Conservation (phyloP, 2,329 filamentous ascomycete genomes). For the Berkeleyomyces basicola region DNA sequence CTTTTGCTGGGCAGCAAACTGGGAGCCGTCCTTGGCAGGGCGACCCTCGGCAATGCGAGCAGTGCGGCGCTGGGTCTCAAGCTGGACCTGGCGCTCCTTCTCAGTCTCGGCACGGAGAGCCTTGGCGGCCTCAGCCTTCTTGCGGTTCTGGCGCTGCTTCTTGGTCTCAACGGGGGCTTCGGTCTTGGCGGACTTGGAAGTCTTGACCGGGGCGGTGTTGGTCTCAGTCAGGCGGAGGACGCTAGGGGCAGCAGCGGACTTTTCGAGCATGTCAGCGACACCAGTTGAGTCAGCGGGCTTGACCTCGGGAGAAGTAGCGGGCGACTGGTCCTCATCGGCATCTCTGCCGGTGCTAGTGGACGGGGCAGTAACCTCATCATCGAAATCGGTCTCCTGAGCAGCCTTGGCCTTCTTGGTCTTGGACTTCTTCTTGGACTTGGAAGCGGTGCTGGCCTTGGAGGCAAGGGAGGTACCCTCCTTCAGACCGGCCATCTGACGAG, state of each 20-base stretch:
- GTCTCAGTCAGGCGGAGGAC: slow-evolving; percentile 55
- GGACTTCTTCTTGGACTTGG: slow-evolving; percentile 45
- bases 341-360: slow-evolving; percentile 60
- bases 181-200: slow-evolving; percentile 44
- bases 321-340: slow-evolving; percentile 66
- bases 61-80: slow-evolving; percentile 69
- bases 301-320: slow-evolving; percentile 47
- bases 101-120: slow-evolving; percentile 60
- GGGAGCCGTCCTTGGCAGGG: slow-evolving; percentile 62
- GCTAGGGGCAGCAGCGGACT: slow-evolving; percentile 47
- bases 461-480: slow-evolving; percentile 38
- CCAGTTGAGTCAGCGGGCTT: slow-evolving; percentile 44
- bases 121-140: slow-evolving; percentile 74
- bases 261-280: slow-evolving; percentile 85
- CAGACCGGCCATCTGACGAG: slow-evolving; percentile 51
- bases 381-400: slow-evolving; percentile 31
- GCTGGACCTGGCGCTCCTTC: slow-evolving; percentile 53
- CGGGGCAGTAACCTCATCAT: slow-evolving; percentile 31
- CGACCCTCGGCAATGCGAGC: slow-evolving; percentile 72
- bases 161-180: slow-evolving; percentile 63
- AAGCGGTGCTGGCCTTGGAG: slow-evolving; percentile 40
- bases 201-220: slow-evolving; percentile 42
- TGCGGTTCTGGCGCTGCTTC: slow-evolving; percentile 86
- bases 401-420: slow-evolving; percentile 49
- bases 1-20: slow-evolving; percentile 31